phyloP scores from a whole-genome alignment of 441 rosid species.

The Dalechampia spathulata region DNA sequence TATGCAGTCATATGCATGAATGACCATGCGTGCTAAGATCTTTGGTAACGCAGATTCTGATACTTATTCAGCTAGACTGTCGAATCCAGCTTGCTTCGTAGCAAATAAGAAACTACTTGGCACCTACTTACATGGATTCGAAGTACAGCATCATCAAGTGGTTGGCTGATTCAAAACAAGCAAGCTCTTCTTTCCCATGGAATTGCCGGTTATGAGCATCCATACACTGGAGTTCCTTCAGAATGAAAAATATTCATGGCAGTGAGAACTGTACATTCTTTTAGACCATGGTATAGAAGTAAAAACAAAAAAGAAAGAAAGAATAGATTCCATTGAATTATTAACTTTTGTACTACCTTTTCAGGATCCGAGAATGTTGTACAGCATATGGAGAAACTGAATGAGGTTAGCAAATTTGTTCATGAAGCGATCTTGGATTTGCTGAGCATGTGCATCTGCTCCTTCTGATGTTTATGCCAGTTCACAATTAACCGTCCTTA shows the following conservation, averaged over 20 bases:
- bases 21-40: constrained; percentile 13
- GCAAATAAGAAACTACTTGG: constrained; percentile 16
- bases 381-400: constrained; percentile 32
- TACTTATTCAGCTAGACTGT: constrained; percentile 7
- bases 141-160: constrained; percentile 20
- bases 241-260: constrained; percentile 7
- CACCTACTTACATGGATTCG: constrained; percentile 24
- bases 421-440: constrained; percentile 19
- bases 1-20: constrained; percentile 11
- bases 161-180: constrained; percentile 10
- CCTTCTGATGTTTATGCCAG: constrained; percentile 11
- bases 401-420: constrained; percentile 21
- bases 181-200: neutral
- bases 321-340: constrained; percentile 8
- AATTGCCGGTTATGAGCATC: constrained; percentile 16
- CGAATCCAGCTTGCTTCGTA: constrained; percentile 1
- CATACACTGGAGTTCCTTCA: constrained; percentile 8
- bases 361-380: constrained; percentile 34
- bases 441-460: constrained; percentile 16
- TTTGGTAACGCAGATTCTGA: constrained; percentile 8
- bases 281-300: constrained; percentile 24
- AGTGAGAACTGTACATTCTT: constrained; percentile 24
- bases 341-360: constrained; percentile 18
- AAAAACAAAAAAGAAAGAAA: constrained; percentile 4
- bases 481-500: constrained; percentile 19